A percentile compares a stretch with the other conserved stretches of the same genome.
Evolutionary conservation across 805 yeast genomes (phyloP).

Genomic region (Saccharomycopsis lassenensis): DNA sequence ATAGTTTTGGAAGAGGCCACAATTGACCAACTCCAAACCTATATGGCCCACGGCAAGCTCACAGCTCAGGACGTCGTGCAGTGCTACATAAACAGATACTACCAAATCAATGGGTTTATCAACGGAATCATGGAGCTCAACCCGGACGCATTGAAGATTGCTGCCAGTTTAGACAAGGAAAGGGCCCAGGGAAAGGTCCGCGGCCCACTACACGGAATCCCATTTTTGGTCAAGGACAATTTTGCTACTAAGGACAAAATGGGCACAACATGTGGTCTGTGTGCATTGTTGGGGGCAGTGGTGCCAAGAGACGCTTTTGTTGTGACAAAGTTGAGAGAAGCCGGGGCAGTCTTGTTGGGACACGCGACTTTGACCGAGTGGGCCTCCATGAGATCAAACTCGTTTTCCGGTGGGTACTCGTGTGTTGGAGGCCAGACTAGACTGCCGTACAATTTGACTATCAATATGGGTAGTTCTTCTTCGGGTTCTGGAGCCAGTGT

Average conservation of each 20-base stretch:
- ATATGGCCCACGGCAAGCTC: conserved; percentile 19
- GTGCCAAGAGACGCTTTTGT: conserved; percentile 25
- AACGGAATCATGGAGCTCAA: conserved; percentile 21
- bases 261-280: conserved; percentile 22
- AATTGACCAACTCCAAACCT: conserved; percentile 23
- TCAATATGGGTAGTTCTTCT: conserved; percentile 24
- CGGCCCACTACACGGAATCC: conserved; percentile 24
- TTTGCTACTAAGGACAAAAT: conserved; percentile 23
- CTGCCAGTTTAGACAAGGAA: conserved; percentile 21
- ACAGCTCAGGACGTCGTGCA: conserved; percentile 20
- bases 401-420: conserved; percentile 24
- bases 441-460: conserved; percentile 23
- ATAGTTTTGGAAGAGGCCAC: conserved; percentile 24
- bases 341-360: conserved; percentile 25
- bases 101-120: conserved; percentile 21
- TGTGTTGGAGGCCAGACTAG: conserved; percentile 24
- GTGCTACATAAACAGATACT: conserved; percentile 22
- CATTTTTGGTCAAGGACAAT: conserved; percentile 24
- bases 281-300: conserved; percentile 21
- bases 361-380: conserved; percentile 24
- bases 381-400: conserved; percentile 24
- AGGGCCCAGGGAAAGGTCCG: conserved; percentile 20
- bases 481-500: conserved; percentile 24
- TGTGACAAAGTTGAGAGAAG: conserved; percentile 22
- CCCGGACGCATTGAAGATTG: conserved; percentile 23